A percentile compares a stretch with the other conserved stretches of the same genome.
Conservation (phyloP, 768 basidiomycete genomes). For the Boletellus ananiceps region DNA sequence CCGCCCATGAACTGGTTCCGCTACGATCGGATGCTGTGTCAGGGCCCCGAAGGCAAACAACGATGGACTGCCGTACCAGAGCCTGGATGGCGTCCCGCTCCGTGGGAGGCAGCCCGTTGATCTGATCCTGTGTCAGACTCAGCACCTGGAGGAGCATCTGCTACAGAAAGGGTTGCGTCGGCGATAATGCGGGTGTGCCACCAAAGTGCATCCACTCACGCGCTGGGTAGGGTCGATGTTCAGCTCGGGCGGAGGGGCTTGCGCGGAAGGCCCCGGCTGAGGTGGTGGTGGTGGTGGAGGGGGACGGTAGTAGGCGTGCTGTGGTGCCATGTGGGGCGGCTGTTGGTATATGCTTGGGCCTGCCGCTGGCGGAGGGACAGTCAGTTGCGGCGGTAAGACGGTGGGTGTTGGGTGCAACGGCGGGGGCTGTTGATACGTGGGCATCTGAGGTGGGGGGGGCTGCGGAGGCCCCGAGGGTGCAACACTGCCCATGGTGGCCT, state of each 20-base stretch:
- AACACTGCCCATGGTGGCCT: slow-evolving; percentile 34
- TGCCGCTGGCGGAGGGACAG: slow-evolving; percentile 25
- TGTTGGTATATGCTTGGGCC: slow-evolving; percentile 30
- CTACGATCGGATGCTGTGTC: slow-evolving; percentile 10
- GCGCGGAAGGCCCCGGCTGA: slow-evolving; percentile 11
- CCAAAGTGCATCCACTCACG: slow-evolving; percentile 24
- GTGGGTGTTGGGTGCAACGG: slow-evolving; percentile 33
- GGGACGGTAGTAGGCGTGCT: slow-evolving; percentile 31
- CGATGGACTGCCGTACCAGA: slow-evolving; percentile 45
- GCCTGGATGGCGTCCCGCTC: slow-evolving; percentile 79
- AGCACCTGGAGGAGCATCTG: slow-evolving; percentile 86
- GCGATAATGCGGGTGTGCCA: not conserved
- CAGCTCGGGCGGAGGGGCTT: slow-evolving; percentile 32
- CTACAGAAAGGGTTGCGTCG: slow-evolving; percentile 32
- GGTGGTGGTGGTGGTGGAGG: slow-evolving; percentile 29
- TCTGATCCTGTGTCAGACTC: slow-evolving; percentile 74
- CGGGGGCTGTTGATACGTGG: slow-evolving; percentile 27
- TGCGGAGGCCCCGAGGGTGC: slow-evolving; percentile 27
- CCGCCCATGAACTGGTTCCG: slow-evolving; percentile 35
- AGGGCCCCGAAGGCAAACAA: not conserved
- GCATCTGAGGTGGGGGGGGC: slow-evolving; percentile 31
- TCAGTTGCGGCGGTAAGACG: slow-evolving; percentile 31
- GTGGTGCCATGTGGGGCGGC: slow-evolving; percentile 29
- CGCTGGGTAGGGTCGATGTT: slow-evolving; percentile 50
- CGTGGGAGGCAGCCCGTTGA: slow-evolving; percentile 70